phyloP scores from a whole-genome alignment of 371 early-diverging fungal genomes.

The Circinella minor region DNA sequence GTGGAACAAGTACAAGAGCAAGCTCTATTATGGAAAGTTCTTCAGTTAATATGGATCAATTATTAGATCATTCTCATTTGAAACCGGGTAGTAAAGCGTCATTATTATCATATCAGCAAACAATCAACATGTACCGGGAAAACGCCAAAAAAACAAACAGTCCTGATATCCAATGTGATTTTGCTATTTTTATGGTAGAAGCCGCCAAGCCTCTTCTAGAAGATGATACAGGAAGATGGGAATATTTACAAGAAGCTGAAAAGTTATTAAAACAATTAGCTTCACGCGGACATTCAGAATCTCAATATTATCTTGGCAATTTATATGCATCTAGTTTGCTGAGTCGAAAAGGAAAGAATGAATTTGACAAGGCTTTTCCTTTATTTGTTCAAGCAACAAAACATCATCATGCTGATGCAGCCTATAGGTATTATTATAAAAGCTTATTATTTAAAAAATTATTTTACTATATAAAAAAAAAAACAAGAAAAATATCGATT shows the following conservation, averaged over 20 bases:
- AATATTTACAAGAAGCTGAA: conserved; percentile 66
- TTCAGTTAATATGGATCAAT: conserved; percentile 37
- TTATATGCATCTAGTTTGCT: conserved; percentile 65
- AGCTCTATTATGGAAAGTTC: conserved; percentile 7
- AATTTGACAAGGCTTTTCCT: conserved; percentile 74
- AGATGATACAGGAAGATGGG: conserved; percentile 57
- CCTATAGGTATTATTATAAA: conserved; percentile 48
- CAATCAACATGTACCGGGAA: conserved; percentile 79
- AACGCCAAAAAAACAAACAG: conserved; percentile 85
- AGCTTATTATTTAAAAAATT: conserved; percentile 11
- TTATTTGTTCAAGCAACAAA: conserved; percentile 73
- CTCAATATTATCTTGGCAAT: conserved; percentile 70
- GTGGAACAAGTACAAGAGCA: conserved; percentile 15
- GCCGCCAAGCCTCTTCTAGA: conserved; percentile 63
- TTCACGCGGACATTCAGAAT: conserved; percentile 66
- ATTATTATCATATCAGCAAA: conserved; percentile 68
- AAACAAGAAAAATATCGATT: too few relatives aligned
- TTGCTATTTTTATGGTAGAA: conserved; percentile 80
- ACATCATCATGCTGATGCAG: conserved; percentile 72
- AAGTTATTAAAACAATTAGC: conserved; percentile 65
- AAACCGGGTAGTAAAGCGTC: conserved; percentile 72
- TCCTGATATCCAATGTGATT: conserved; percentile 81
- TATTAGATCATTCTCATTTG: conserved; percentile 69
- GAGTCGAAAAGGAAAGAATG: conserved; percentile 64
- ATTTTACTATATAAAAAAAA: too few relatives aligned